A percentile compares a stretch with the other conserved stretches of the same genome.
Conservation (phyloP, 805 yeast genomes). For the Wickerhamomyces canadensis region DNA sequence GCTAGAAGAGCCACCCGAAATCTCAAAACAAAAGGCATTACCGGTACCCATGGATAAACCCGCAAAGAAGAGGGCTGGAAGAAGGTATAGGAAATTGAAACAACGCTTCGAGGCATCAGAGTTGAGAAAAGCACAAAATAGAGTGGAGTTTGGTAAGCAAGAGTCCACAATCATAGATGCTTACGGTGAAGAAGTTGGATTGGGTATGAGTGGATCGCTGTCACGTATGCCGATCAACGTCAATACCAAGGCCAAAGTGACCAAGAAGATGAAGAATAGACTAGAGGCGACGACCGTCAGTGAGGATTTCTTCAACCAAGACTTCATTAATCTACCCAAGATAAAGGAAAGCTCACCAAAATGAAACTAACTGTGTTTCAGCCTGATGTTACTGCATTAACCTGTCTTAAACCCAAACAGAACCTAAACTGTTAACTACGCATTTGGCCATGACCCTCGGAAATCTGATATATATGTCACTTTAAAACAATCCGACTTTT, state of each 20-base stretch:
- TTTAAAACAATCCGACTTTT: not conserved
- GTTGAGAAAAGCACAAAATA: conserved; percentile 74
- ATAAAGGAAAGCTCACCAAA: no score
- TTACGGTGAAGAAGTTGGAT: conserved; percentile 76
- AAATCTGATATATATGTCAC: no score
- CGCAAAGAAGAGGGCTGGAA: conserved; percentile 84
- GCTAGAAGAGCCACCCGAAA: conserved; percentile 72
- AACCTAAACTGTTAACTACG: no score
- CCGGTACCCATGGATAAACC: conserved; percentile 66
- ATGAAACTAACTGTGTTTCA: no score
- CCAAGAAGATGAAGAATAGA: conserved; percentile 54
- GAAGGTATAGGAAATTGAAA: conserved; percentile 70
- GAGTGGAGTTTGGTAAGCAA: conserved; percentile 73
- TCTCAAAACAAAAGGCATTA: conserved; percentile 52
- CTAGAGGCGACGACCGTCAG: conserved; percentile 20
- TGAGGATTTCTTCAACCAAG: conserved; percentile 17
- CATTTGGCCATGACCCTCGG: no score
- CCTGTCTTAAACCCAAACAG: no score
- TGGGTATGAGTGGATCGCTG: conserved; percentile 53
- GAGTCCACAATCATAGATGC: conserved; percentile 59
- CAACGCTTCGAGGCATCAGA: conserved; percentile 80
- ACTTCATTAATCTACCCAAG: conserved; percentile 15
- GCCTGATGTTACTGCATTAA: no score
- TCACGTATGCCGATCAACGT: conserved; percentile 29
- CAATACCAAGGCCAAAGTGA: conserved; percentile 51